Base-by-base conservation (phyloP, 2,329 filamentous ascomycete species). In the Penicillium sp. region DNA sequence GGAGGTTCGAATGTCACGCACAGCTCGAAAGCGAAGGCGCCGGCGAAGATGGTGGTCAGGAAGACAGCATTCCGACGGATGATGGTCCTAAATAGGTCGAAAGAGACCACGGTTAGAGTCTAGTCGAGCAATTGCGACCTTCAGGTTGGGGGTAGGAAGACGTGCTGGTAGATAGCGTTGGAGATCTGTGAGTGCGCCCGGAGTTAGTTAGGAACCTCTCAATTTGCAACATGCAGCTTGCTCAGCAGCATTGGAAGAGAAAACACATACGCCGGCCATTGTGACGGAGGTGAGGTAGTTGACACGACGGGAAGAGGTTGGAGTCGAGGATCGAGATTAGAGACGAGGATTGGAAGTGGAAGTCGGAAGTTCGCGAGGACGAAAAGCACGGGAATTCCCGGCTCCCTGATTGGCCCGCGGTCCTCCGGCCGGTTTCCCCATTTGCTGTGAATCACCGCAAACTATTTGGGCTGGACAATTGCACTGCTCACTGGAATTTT, bases 11-110 rank as follows among this genome's bases (percentile, higher is more conserved):
- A 53, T 56, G 56, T 65, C 56, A 81, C 91, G 76, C 87, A 99
- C 95, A 99, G 85, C 84, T 98, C 92, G 77, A 96, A 93, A 67
- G 85, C 91, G 76, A 99, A 99, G 69, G 93, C 94, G 69, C 87
- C 85, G 70, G 83, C 86, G 78, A 99, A 99, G 76, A 99, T 91
- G 67, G 88, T 85, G 69, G 87, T 89, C 73, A 99, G 84, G 87
- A 97, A 97, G 78, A 90, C 84, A 73, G 85, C 89, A 85, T 99
- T 99, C 77, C 86, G 89, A 80, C 90, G 89, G 84, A 98, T 89
- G 70, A 98, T 74, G 75, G 87, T 80, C 84, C 95, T 98, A 75
- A 66, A 67, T 22, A n/a, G 25, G 52, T 38, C 35, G 37, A 4
- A 58, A 58, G 40, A 38, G 19, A 26, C 43, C 3, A 63, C 57